A percentile compares a stretch with the other conserved stretches of the same genome.
Evolutionary conservation across 805 yeast species (phyloP).

Genomic region (Candida pini): DNA sequence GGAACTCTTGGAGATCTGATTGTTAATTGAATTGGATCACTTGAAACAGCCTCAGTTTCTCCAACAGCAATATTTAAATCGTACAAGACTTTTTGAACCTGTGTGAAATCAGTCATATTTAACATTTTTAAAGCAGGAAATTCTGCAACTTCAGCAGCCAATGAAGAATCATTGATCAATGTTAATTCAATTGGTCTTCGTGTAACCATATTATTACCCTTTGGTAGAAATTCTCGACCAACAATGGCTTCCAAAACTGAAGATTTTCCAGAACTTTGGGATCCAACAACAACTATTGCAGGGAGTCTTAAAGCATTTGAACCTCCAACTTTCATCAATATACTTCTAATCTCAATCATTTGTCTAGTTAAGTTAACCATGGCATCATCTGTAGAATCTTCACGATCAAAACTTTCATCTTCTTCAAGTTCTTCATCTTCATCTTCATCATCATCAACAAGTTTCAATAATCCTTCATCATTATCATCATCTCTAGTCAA

Average conservation of each 20-base stretch:
- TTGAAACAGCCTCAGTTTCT: constrained; percentile 75
- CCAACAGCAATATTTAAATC: constrained; percentile 95
- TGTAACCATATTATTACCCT: constrained; percentile 97
- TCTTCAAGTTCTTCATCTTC: constrained; percentile 48
- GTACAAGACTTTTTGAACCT: constrained; percentile 78
- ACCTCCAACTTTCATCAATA: constrained; percentile 67
- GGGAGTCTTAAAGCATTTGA: constrained; percentile 78
- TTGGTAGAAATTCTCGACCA: constrained; percentile 96
- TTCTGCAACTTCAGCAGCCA: constrained; percentile 82
- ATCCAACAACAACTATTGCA: constrained; percentile 93
- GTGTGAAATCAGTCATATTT: constrained; percentile 79
- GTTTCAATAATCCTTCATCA: constrained; percentile 15
- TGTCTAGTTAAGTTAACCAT: constrained; percentile 88
- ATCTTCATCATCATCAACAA: constrained; percentile 33
- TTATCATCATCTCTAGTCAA: constrained; percentile 30
- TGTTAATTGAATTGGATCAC: constrained; percentile 89
- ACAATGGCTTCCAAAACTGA: constrained; percentile 94
- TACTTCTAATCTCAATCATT: constrained; percentile 91
- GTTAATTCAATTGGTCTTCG: constrained; percentile 96
- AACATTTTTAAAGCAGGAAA: constrained; percentile 84
- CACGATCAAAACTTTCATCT: constrained; percentile 18
- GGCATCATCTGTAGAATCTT: constrained; percentile 58
- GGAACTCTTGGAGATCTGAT: constrained; percentile 88
- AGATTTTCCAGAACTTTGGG: constrained; percentile 96
- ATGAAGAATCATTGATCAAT: constrained; percentile 74